These are phyloP conservation scores for Tuber melanosporum DNA, from an alignment of 495 filamentous ascomycete species.

Conservation along the genomic window DNA sequence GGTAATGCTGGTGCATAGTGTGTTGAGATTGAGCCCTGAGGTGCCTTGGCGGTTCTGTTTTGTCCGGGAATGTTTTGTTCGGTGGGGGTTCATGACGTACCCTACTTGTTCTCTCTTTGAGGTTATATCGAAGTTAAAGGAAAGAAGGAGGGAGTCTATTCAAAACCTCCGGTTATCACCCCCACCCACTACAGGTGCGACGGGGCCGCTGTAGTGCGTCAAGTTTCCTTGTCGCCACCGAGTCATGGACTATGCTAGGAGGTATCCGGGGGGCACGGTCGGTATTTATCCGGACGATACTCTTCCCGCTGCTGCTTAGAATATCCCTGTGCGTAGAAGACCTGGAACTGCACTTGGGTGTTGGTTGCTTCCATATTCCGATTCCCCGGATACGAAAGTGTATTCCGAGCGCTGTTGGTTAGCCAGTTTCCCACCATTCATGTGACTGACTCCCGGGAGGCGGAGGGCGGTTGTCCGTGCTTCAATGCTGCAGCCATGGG, in stretches of 20 bases:
- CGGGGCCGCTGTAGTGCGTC: not conserved
- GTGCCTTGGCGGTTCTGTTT: not conserved
- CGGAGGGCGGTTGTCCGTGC: not conserved
- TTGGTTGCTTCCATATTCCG: not conserved
- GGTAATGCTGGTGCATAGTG: not conserved
- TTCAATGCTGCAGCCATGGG: not conserved
- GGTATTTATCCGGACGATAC: not conserved
- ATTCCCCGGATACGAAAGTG: not conserved
- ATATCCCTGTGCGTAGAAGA: not conserved
- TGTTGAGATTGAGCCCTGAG: not conserved
- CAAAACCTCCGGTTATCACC: not conserved
- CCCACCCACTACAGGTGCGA: not conserved
- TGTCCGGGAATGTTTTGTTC: not conserved
- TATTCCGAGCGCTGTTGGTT: not conserved
- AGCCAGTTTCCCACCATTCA: not conserved
- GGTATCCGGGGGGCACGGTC: not conserved
- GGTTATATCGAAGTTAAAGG: not conserved
- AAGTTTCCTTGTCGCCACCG: not conserved
- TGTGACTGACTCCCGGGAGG: not conserved
- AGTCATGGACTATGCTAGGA: not conserved
- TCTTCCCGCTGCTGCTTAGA: not conserved
- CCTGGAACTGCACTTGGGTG: not conserved
- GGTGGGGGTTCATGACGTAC: not conserved
- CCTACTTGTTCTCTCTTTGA: not conserved
- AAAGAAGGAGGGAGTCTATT: not conserved